Conservation (phyloP, 2,329 filamentous ascomycete species). For the Clonostachys byssicola region DNA sequence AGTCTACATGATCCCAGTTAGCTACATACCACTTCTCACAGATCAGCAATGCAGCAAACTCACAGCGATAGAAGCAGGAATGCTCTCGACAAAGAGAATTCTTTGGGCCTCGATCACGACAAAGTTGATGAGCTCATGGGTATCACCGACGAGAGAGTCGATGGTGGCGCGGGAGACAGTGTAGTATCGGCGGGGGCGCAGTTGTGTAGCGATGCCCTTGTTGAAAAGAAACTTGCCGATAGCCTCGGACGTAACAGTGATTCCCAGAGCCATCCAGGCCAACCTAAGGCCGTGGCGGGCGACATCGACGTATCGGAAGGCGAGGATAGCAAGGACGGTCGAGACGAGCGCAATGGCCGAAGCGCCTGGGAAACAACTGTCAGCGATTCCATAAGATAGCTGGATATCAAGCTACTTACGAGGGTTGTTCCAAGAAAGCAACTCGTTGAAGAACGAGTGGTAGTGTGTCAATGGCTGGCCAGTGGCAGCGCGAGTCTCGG, state of each 20-base stretch:
- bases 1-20: constrained; percentile 34
- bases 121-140: constrained; percentile 68
- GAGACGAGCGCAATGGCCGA: constrained; percentile 61
- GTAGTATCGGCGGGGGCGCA: constrained; percentile 65
- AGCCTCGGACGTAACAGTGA: constrained; percentile 57
- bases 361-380: constrained; percentile 39
- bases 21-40: background rate
- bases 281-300: constrained; percentile 62
- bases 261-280: constrained; percentile 57
- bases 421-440: constrained; percentile 67
- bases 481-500: constrained; percentile 47
- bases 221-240: constrained; percentile 57
- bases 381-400: background rate
- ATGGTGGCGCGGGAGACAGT: constrained; percentile 60
- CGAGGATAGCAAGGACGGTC: constrained; percentile 56
- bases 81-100: constrained; percentile 64
- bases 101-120: constrained; percentile 67
- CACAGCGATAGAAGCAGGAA: constrained; percentile 55
- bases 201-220: constrained; percentile 59
- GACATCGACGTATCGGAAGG: constrained; percentile 61
- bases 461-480: constrained; percentile 65
- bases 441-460: constrained; percentile 66
- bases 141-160: constrained; percentile 56
- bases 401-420: constrained; percentile 36
- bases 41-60: constrained; percentile 18